A percentile compares a stretch with the other conserved stretches of the same genome.
phyloP scores from a whole-genome alignment of 2,329 filamentous ascomycete species.

The Colletotrichum chrysophilum region DNA sequence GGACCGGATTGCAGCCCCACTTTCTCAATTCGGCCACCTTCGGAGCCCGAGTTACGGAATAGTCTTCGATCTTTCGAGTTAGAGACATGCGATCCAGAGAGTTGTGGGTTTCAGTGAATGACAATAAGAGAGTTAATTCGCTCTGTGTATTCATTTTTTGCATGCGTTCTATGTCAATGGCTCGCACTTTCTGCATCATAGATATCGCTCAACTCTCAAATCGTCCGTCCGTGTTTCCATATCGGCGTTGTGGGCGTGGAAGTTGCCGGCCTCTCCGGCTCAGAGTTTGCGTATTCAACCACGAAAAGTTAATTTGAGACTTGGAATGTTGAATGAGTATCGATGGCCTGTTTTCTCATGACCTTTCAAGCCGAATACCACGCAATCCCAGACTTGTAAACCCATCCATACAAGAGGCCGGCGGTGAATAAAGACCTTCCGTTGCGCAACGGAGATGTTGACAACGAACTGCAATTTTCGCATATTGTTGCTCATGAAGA shows the following conservation, averaged over 20 bases:
- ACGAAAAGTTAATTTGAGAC: neutral
- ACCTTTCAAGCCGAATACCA: neutral
- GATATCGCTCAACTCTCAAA: neutral
- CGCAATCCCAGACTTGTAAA: neutral
- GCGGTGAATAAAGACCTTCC: neutral
- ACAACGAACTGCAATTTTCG: neutral
- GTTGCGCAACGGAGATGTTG: neutral
- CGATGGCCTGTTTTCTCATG: neutral
- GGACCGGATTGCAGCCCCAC: neutral
- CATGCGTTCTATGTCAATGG: neutral
- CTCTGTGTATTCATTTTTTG: neutral
- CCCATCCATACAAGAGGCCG: neutral
- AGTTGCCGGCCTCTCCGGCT: neutral
- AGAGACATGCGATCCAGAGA: neutral
- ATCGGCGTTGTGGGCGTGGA: neutral
- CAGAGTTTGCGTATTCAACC: neutral
- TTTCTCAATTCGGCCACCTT: neutral
- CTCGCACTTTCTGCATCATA: neutral
- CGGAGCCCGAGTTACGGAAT: neutral
- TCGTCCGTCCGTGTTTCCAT: neutral
- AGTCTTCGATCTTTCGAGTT: neutral
- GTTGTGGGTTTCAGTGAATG: neutral
- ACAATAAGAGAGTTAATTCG: neutral
- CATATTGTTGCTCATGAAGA: neutral
- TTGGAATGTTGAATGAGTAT: neutral